These are phyloP conservation scores for Phytophthora kernoviae DNA, from an alignment of 352 stramenopile genomes.

Conservation along the genomic window DNA sequence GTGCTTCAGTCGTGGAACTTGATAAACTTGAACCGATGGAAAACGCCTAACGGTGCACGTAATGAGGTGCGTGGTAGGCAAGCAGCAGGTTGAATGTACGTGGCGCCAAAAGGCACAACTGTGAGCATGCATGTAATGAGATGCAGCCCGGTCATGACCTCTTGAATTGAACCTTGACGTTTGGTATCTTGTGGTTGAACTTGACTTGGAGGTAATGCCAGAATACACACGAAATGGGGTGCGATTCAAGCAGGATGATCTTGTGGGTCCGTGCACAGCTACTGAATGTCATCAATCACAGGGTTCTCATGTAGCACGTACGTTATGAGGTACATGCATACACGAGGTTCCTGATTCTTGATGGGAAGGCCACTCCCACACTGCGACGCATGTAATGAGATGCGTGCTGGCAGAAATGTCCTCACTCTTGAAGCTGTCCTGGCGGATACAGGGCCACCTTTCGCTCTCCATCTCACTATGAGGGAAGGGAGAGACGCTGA, in stretches of 20 bases:
- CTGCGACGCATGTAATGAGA: conserved; percentile 23
- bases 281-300: background rate
- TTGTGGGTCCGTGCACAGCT: background rate
- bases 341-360: background rate
- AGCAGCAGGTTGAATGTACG: no score
- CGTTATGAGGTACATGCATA: conserved; percentile 29
- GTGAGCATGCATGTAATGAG: conserved; percentile 25
- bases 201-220: background rate
- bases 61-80: no score
- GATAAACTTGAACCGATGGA: background rate
- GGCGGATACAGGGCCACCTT: background rate
- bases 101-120: no score
- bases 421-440: conserved; percentile 12
- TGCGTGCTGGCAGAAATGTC: background rate
- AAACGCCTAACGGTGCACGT: background rate
- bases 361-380: background rate
- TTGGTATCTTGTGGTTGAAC: background rate
- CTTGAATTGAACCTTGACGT: background rate
- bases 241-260: conserved; percentile 2
- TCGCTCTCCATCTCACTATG: conserved; percentile 4
- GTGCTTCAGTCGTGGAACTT: no score
- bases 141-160: conserved; percentile 13
- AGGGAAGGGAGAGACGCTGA: conserved; percentile 11
- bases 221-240: conserved; percentile 26
- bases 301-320: background rate